phyloP scores from a whole-genome alignment of 176 grass and related monocot genomes.

The Oryza punctata region DNA sequence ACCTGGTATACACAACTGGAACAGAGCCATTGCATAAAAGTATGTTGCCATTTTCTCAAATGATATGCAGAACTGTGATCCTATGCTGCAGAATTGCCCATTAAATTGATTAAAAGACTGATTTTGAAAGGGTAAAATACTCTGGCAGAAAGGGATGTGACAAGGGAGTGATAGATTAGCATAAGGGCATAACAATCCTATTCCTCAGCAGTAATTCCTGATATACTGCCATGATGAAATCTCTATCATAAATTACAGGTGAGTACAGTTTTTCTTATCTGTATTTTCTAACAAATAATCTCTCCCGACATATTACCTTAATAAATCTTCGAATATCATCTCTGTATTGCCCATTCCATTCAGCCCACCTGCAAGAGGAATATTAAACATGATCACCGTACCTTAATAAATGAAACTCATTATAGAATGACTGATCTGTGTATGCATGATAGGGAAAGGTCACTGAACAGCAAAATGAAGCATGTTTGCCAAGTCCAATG shows the following conservation, averaged over 20 bases:
- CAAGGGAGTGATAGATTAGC: background rate
- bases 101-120: background rate
- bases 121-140: background rate
- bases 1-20: slow-evolving; percentile 9
- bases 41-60: slow-evolving; percentile 6
- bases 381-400: background rate
- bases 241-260: background rate
- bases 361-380: slow-evolving; percentile 81
- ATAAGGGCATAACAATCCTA: background rate
- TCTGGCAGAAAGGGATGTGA: background rate
- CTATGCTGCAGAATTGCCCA: background rate
- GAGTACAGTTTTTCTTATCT: background rate
- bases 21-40: background rate
- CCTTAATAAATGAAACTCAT: slow-evolving; percentile 22
- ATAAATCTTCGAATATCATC: slow-evolving; percentile 93
- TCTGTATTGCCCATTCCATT: slow-evolving; percentile 97
- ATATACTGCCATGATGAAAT: background rate
- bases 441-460: background rate
- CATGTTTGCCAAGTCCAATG: background rate
- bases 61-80: background rate
- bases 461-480: slow-evolving; percentile 1
- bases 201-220: background rate
- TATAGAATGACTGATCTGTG: background rate
- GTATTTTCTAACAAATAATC: background rate
- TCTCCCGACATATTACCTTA: slow-evolving; percentile 54